Base-by-base conservation (phyloP, 768 basidiomycete genomes). In the Kwoniella dejecticola region DNA sequence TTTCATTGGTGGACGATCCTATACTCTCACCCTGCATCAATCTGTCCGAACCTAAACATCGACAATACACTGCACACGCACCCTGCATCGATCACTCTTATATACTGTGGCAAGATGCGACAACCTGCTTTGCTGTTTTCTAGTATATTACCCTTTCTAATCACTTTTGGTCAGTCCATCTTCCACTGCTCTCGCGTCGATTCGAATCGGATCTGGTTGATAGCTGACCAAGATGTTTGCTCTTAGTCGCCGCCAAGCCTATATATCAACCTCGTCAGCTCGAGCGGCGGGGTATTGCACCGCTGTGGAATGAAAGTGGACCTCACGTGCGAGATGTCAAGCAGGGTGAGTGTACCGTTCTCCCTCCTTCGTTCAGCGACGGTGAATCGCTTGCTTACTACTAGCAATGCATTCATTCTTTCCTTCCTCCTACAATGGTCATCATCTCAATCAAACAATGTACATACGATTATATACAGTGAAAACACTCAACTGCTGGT, bases 271-370 rank as follows among this genome's bases (percentile, higher is more conserved):
- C 42, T 33, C 42, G 44, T 46, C 21, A 46, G 27, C 17, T 36
- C 42, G 42, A 30, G 21, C 23, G 41, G 21, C 23, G 52, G 26
- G 36, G 27, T 23, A 30, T 21, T 29, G 19, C 31, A 6, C 50
- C 40, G 3, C 31, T 64, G 13, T 64, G 67, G 63, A 59, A 59
- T 36, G 60, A 45, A 13, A 53, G 26, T 13, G 64, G 64, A 50
- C 67, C 67, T 12, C 31, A 21, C 30, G 38, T 61, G 6, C 49
- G 56, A 13, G 66, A 72, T 49, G 52, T 72, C 48, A 48, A 54
- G 13, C 70, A 72, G 31, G 57, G 70, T 72, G 57, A 58, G 70
- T 67, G n/a, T n/a, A n/a, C n/a, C n/a, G n/a, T n/a, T n/a, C n/a
- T n/a, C n/a, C n/a, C n/a, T n/a, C n/a, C n/a, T n/a, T n/a, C n/a